Base-by-base conservation (phyloP, 2,329 filamentous ascomycete genomes). In the Microdochium nivale region DNA sequence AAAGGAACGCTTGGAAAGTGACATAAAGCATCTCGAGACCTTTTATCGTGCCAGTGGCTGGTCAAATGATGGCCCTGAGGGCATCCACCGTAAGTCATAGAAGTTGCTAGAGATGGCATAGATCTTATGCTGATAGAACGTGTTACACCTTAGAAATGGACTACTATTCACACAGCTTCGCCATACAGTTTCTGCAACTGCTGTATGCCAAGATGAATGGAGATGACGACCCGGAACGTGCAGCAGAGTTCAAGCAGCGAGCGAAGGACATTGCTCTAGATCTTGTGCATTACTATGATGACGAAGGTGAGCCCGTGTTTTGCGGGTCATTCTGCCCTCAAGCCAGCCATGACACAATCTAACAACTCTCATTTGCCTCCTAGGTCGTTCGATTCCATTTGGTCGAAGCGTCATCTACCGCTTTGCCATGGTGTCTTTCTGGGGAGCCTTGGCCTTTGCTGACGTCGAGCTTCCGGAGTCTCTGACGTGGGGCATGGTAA, bases 401-500 rank as follows among this genome's bases (percentile, higher is more conserved):
- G 88, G 88, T 3, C 79, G 88, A 48, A 88, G 84, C 50, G 78
- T 91, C 49, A 88, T 86, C 7, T 92, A 92, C 65, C 80, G 87
- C n/a, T 91, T 90, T 65, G 87, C 86, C 48, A 90, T 90, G 83
- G 83, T 86, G n/a, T 86, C 83, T 0, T 91, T 91, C 69, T 91
- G 87, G 87, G 84, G 86, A 13, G 84, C 87, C 0, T 69, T 90
- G 25, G 88, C 86, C 1, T 90, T 89, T 60, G 86, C 87, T 3
- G 83, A 83, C 57, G 83, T 90, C 49, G 84, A 89, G 50, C 75
- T 90, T 4, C 86, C 87, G 0, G 75, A 74, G 8, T 86, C 87
- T 0, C 70, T 91, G 50, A 86, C 83, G 2, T 90, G 87, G 86
- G 87, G 88, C 2, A 85, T 88, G 59, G 83, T 90, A 16, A 90